Base-by-base conservation (phyloP, 108 stramenopile genomes). In the Fragilariopsis cylindrus region DNA sequence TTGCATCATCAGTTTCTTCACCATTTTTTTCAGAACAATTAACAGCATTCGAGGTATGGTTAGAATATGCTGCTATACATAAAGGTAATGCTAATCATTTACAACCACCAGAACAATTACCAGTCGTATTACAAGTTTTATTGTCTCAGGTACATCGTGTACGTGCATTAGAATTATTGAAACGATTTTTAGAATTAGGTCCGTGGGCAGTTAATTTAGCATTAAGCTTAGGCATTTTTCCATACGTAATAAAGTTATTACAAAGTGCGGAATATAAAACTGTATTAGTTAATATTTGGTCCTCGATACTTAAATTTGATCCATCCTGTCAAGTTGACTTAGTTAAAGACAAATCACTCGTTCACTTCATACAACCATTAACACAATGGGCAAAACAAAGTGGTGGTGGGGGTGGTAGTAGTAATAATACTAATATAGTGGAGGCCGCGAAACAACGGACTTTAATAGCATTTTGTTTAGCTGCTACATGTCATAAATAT, bases 21-120 rank as follows among this genome's bases (percentile, higher is more conserved):
- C 95, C 95, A 0, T 99, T 99, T 80, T 98, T 99, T 79, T 90
- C 91, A 11, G 96, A 98, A 62, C 98, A 98, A 77, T 84, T 99
- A 3, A 96, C 91, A n/a, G 96, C 98, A 2, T 99, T 98, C 77
- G 97, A 98, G 81, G 85, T 98, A 21, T 99, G 99, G 99, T 77
- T 99, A 4, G 90, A 97, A 65, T 98, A 89, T 78, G 95, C 97
- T 5, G 57, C 78, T 11, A 76, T 82, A 47, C 82, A 81, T 50
- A 75, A 77, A 65, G 75, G 63, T n/a, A 73, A 48, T 50, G 57
- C 57, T 1, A 44, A 70, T 18, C 73, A 78, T 48, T 55, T 80
- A 64, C 81, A 93, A 62, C 88, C 96, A 0, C 99, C 98, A 1
- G 93, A 96, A 73, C 94, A 98, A 70, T 88, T 99, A 4, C 98